Evolutionary conservation across 371 early-diverging fungal species (phyloP), one percentile per base, ranked within the genome.

Genomic region (Mortierella sp.): DNA sequence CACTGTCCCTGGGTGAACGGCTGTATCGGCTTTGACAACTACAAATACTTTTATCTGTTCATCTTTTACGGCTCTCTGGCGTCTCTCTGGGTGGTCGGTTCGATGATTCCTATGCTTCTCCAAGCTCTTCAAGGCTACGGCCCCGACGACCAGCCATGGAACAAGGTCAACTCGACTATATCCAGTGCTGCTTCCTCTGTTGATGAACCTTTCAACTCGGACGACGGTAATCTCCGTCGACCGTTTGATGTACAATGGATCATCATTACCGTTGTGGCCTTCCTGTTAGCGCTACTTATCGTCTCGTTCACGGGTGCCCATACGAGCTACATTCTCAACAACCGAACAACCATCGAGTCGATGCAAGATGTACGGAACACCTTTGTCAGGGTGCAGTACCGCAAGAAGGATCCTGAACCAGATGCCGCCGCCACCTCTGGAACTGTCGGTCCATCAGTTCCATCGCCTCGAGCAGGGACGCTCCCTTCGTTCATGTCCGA

Each of bases 21-120:
- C 27, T 95, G 96, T 81, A 95, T 97, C 60, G 97, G 97, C 4
- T 93, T 93, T 83, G 86, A 89, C 79, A 97, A 97, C 87, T 95
- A 97, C 89, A 91, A 96, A 29, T 96, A 94, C 88, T 97, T 97
- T 88, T 92, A 92, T 48, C 85, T 97, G 44, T 97, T 97, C 76
- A 92, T 96, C 85, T 84, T 92, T 24, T 94, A 94, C 76, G 83
- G 94, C 58, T 88, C 92, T 2, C 12, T 94, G 6, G 90, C 91
- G 12, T 91, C 94, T 8, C 71, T 87, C 14, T 96, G 94, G 89
- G 94, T 91, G 77, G 90, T 91, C 29, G 72, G 63, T 8, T 75
- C 88, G 5, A 87, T 82, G 84, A 70, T 82, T 24, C 82, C 88
- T 2, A 3, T 88, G 24, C 49, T 88, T n/a, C 38, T 81, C 16